Base-by-base conservation (phyloP, 768 basidiomycete genomes). In the Psilocybe cyanescens region DNA sequence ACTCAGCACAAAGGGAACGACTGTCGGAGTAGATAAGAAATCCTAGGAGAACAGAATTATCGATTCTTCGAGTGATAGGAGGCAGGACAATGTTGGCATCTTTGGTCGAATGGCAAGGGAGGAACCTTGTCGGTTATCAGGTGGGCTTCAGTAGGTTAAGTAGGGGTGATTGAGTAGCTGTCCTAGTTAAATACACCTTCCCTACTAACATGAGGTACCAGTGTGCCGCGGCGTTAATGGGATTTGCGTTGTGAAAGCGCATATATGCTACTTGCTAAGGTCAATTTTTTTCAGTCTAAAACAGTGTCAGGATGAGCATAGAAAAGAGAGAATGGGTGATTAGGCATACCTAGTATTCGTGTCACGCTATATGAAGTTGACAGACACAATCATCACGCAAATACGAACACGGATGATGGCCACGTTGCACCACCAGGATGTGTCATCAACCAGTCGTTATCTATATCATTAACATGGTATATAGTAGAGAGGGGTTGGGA, bases 141-240 rank as follows among this genome's bases (percentile, higher is more conserved):
- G 2, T 24, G 24, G 39, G 49, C 29, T 54, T 17, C 44, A 55
- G 17, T 8, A 37, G 53, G 49, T 37, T 31, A 54, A 44, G 16
- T 8, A 33, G 50, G 19, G 54, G 29, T 16, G 55, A 53, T 47
- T 51, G 48, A 55, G 29, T 56, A 17, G 24, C 51, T 33, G 31
- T 31, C 57, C 46, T 39, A 29, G 52, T 59, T 65, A 61, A 53
- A 65, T 65, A 62, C n/a, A 45, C 39, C 33, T 39, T 33, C 41
- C 44, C 29, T 59, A 62, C 62, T 55, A 57, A 61, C 64, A 65
- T 62, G 64, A 58, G 64, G 60, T 56, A 57, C 35, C 53, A 59
- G 57, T 58, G 47, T 65, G 61, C 46, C 48, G 45, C 55, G 58
- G 61, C 31, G 57, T 41, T 65, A 51, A 53, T 53, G 58, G 56